Evolutionary conservation across 106 monocot genomes (phyloP), one percentile per base, ranked within the genome.

Genomic region (Dioscorea dumetorum): DNA sequence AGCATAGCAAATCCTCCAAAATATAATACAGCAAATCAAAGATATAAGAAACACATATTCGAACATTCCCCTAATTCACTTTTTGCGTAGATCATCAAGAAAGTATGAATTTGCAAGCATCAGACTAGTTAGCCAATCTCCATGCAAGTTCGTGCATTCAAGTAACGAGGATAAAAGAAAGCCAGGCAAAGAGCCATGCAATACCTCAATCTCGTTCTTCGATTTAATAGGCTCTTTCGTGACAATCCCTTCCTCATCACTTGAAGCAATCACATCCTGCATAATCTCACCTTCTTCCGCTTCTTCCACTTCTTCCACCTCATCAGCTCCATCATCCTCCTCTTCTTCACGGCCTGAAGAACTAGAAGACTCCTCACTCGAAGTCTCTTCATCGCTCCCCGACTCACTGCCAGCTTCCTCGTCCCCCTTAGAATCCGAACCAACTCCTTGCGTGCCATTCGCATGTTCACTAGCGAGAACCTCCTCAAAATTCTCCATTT

Each of bases 231-330:
- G 68, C 0, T 71, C 75, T 57, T 76, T 79, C 5, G 20, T 17
- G 24, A 18, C 68, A 17, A 41, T 74, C 19, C 41, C 73, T 57
- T 79, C 78, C 8, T 83, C 75, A 0, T 61, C 74, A 67, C 72
- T 75, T 18, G 33, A 64, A 33, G 54, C 33, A 10, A 50, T 49
- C 13, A 41, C n/a, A 20, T 28, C 72, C 19, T 33, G 50, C 49
- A 15, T 67, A 31, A 80, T 76, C 57, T 81, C 82, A 68, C 77
- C 82, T 60, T 74, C 82, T 56, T 78, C 66, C 12, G 60, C 22
- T 33, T 68, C 68, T 21, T 20, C 75, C 20, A 21, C 22, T 33
- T 68, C 68, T 21, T 20, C 75, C 20, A 21, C 60, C 31, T 28
- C 65, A 13, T 49, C 48, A 11, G 21, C 21, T 4, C 11, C 19